These are phyloP conservation scores for Barnettozyma populi DNA, from an alignment of 805 yeast genomes.

Conservation along the genomic window DNA sequence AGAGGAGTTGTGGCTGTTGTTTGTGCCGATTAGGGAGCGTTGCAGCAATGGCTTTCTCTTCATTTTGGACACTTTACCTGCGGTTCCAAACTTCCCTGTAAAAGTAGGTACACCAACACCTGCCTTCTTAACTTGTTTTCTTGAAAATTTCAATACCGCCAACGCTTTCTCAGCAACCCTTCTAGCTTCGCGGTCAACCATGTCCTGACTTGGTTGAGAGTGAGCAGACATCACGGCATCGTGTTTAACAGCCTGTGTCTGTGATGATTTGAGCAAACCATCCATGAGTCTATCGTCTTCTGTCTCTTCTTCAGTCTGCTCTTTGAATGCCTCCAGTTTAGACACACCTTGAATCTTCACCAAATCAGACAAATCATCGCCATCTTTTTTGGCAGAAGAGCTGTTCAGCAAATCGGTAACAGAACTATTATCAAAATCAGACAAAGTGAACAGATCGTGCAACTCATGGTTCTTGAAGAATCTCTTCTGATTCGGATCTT, in stretches of 20 bases:
- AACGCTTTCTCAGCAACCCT: conserved; percentile 50
- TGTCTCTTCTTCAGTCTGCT: conserved; percentile 30
- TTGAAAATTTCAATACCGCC: conserved; percentile 53
- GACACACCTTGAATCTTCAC: conserved; percentile 68
- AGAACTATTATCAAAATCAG: conserved; percentile 50
- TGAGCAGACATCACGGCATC: conserved; percentile 64
- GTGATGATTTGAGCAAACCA: conserved; percentile 67
- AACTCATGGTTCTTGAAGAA: conserved; percentile 90
- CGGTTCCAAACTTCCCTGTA: conserved; percentile 89
- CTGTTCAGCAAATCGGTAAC: neutral
- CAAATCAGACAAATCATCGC: conserved; percentile 65
- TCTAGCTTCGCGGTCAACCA: conserved; percentile 57
- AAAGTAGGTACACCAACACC: conserved; percentile 86
- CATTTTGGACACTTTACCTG: conserved; percentile 49
- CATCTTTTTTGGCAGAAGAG: conserved; percentile 38
- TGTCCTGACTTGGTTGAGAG: conserved; percentile 26
- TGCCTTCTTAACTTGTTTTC: conserved; percentile 32
- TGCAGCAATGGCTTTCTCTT: conserved; percentile 8
- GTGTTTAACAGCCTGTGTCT: conserved; percentile 72
- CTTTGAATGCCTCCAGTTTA: conserved; percentile 55
- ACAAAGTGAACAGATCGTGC: conserved; percentile 82
- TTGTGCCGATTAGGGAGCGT: neutral
- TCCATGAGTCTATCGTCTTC: conserved; percentile 69
- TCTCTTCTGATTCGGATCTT: conserved; percentile 91
- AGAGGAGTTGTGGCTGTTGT: conserved; percentile 32